Evolutionary conservation across 495 filamentous ascomycete genomes (phyloP).

Genomic region (Penicillium dipodomyicola): DNA sequence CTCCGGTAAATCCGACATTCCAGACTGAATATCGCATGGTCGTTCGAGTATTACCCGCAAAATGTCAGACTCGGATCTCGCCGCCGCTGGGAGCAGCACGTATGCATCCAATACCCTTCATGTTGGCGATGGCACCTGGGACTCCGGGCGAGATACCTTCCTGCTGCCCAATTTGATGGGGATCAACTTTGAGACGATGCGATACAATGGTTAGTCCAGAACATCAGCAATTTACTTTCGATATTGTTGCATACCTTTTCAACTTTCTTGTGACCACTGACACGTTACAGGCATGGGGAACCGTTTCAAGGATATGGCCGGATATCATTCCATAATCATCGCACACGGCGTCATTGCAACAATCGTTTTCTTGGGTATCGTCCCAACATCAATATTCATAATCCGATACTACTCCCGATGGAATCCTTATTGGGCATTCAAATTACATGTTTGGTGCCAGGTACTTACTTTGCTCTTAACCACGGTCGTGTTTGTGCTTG

Average conservation of each 20-base stretch:
- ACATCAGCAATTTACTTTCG: not conserved
- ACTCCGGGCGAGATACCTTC: slow-evolving; percentile 77
- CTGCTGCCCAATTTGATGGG: slow-evolving; percentile 83
- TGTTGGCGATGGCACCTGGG: slow-evolving; percentile 93
- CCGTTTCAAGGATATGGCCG: slow-evolving; percentile 68
- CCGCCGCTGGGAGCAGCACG: slow-evolving; percentile 75
- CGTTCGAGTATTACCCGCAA: slow-evolving; percentile 5
- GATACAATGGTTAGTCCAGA: slow-evolving; percentile 75
- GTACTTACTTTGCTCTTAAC: slow-evolving; percentile 57
- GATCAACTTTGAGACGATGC: slow-evolving; percentile 90
- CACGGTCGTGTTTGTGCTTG: slow-evolving; percentile 31
- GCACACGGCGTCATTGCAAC: slow-evolving; percentile 84
- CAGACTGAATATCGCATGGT: slow-evolving; percentile 24
- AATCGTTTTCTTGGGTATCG: slow-evolving; percentile 81
- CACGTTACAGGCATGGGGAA: slow-evolving; percentile 79
- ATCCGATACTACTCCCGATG: slow-evolving; percentile 68
- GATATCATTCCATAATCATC: slow-evolving; percentile 76
- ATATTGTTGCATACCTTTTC: not conserved
- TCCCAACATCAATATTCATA: slow-evolving; percentile 74
- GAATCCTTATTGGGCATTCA: slow-evolving; percentile 64
- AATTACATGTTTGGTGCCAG: slow-evolving; percentile 82
- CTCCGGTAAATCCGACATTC: slow-evolving; percentile 43
- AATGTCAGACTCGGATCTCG: slow-evolving; percentile 54
- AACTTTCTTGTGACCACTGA: slow-evolving; percentile 3
- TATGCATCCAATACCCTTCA: slow-evolving; percentile 80